Percentiles rank a stretch among this genome's conserved stretches.
Evolutionary conservation across 2,329 filamentous ascomycete species (phyloP).

Genomic region (Fusarium anguioides): DNA sequence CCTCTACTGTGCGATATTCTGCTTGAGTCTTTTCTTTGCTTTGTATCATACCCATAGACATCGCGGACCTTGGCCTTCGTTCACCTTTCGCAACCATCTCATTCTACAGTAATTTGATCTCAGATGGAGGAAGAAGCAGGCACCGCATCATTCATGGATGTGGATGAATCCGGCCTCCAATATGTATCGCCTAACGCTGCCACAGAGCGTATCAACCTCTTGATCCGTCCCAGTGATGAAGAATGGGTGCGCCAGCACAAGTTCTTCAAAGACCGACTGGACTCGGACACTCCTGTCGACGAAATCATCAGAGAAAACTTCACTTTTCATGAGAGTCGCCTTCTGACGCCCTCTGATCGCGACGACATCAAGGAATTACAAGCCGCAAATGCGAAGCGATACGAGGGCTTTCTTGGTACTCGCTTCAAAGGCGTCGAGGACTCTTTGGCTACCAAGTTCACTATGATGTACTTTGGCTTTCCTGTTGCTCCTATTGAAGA

Average conservation of each 20-base stretch:
- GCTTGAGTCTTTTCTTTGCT: not conserved
- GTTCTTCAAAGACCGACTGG: slow-evolving; percentile 47
- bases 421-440: slow-evolving; percentile 47
- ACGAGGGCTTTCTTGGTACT: slow-evolving; percentile 45
- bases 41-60: slow-evolving; percentile 10
- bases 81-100: not conserved
- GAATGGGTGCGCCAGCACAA: slow-evolving; percentile 44
- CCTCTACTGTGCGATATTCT: no score
- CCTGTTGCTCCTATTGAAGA: slow-evolving; percentile 54
- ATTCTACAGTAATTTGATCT: not conserved
- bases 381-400: slow-evolving; percentile 46
- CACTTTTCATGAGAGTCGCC: slow-evolving; percentile 48
- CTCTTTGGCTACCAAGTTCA: slow-evolving; percentile 55
- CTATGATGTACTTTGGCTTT: slow-evolving; percentile 60
- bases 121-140: not conserved
- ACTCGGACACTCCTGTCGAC: slow-evolving; percentile 39
- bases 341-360: slow-evolving; percentile 47
- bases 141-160: not conserved
- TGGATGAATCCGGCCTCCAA: not conserved
- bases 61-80: not conserved
- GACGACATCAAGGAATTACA: slow-evolving; percentile 49
- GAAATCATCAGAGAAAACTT: slow-evolving; percentile 51
- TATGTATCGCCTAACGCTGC: slow-evolving; percentile 2
- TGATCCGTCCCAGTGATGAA: slow-evolving; percentile 40
- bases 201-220: slow-evolving; percentile 32